Evolutionary conservation across 1,284 basidiomycete genomes (phyloP), one percentile per base, ranked within the genome.

Genomic region (Ganoderma sinense): DNA sequence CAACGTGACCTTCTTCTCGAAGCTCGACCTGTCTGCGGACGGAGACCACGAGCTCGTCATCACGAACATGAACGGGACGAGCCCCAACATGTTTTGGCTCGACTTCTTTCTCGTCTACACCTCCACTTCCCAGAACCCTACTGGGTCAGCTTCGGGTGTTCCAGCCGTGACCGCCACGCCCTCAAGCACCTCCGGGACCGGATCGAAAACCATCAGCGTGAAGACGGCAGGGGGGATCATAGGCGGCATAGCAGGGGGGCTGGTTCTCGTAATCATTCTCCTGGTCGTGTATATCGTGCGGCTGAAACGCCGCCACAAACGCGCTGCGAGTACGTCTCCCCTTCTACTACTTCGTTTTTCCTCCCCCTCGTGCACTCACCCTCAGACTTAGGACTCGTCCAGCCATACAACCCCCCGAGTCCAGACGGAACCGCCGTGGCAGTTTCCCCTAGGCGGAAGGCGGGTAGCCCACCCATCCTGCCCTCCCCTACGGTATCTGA

Each of bases 41-140:
- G 14, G 5, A 3, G 48, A 65, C 62, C 69, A 73, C 29, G 43
- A 56, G n/a, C 31, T 77, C 5, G 58, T 69, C 8, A 73, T 77
- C 60, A 77, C 70, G 39, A 77, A 75, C 66, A 36, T 64, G 23
- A 73, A 77, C 53, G 76, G 75, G 10, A 74, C 73, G 0, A 67
- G 51, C 13, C 76, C 76, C 20, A 75, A 70, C 56, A 33, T 65
- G 3, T 74, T 69, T 36, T 74, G 71, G 74, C 68, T 75, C 20
- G 76, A 77, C 58, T 73, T 65, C 62, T 75, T 73, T 53, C 65
- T 73, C 55, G 55, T 70, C 45, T 58, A 71, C 58, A 33, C 51
- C 14, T 13, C 43, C 13, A 23, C 29, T 1, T 56, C 53, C 20
- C 53, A 56, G 20, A 18, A 29, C 29, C 53, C 53, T 2, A 56